Percentiles rank a stretch among this genome's conserved stretches.
Evolutionary conservation across 495 filamentous ascomycete genomes (phyloP).

Genomic region (Clavariopsis aquatica): DNA sequence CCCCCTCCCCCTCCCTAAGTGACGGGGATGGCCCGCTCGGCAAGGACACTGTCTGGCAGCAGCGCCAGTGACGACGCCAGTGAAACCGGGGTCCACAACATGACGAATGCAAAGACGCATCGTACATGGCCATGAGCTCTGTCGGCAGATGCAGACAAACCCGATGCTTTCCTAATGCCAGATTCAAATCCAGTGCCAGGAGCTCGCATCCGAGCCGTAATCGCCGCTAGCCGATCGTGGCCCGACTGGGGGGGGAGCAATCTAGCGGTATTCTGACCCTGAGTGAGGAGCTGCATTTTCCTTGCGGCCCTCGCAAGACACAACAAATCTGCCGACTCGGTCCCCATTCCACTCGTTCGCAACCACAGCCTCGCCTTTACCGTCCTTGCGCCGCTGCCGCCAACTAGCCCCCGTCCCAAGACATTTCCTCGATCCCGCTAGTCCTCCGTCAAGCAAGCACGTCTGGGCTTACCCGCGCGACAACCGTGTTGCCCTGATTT

Average conservation of each 20-base stretch:
- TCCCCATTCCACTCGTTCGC: conserved; percentile 13
- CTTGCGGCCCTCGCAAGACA: neutral
- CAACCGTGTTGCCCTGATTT: conserved; percentile 1
- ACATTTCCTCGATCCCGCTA: neutral
- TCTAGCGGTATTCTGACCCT: neutral
- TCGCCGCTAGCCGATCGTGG: conserved; percentile 1
- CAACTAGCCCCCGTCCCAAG: neutral
- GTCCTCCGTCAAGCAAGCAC: conserved; percentile 5
- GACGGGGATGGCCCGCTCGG: too few species aligned
- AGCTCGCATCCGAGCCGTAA: neutral
- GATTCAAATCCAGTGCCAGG: neutral
- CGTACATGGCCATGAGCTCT: too few species aligned
- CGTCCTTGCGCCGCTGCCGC: neutral
- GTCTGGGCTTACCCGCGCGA: conserved; percentile 10
- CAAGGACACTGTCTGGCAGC: neutral
- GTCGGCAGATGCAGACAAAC: too few species aligned
- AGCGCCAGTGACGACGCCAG: too few species aligned
- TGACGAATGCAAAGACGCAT: neutral
- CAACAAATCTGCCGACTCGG: conserved; percentile 7
- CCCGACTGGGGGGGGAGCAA: neutral
- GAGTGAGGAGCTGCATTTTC: neutral
- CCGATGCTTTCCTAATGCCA: neutral
- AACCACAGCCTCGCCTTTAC: neutral
- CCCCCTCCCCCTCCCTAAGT: too few species aligned
- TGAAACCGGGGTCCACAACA: neutral